phyloP scores from a whole-genome alignment of 768 basidiomycete genomes.

The Psilocybe azurescens region DNA sequence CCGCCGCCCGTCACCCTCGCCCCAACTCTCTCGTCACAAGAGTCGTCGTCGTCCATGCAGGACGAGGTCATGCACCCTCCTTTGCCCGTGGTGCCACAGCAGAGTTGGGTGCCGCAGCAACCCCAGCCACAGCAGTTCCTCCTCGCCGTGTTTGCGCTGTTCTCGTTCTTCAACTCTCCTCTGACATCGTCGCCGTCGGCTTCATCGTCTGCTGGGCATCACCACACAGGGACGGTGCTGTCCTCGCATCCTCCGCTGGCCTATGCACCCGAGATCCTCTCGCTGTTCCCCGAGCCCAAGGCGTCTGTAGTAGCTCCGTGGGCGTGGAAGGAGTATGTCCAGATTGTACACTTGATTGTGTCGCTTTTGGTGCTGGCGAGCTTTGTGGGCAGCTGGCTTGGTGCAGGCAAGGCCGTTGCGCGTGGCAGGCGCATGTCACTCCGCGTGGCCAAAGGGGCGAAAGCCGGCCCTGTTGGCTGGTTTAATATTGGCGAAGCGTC shows the following conservation, averaged over 20 bases:
- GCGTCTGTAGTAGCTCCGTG: conserved; percentile 32
- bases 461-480: conserved; percentile 30
- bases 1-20: conserved; percentile 46
- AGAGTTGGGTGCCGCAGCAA: conserved; percentile 28
- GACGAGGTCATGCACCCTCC: conserved; percentile 22
- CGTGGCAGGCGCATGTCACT: conserved; percentile 18
- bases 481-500: conserved; percentile 35
- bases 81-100: conserved; percentile 8
- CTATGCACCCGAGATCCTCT: conserved; percentile 37
- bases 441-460: not conserved
- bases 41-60: conserved; percentile 19
- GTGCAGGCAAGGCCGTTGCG: conserved; percentile 19
- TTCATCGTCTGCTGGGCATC: conserved; percentile 39
- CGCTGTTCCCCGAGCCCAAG: conserved; percentile 31
- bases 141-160: conserved; percentile 81
- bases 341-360: conserved; percentile 68
- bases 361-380: conserved; percentile 68
- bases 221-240: conserved; percentile 65
- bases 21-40: conserved; percentile 16
- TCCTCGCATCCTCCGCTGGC: conserved; percentile 37
- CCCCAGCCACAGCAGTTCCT: conserved; percentile 65
- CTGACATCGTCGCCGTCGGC: conserved; percentile 46
- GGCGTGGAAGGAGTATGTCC: conserved; percentile 59
- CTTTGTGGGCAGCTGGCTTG: conserved; percentile 44
- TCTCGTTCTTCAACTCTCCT: conserved; percentile 86